Conservation (phyloP, 192 early-diverging fungal species). For the Physocladia obscura region DNA sequence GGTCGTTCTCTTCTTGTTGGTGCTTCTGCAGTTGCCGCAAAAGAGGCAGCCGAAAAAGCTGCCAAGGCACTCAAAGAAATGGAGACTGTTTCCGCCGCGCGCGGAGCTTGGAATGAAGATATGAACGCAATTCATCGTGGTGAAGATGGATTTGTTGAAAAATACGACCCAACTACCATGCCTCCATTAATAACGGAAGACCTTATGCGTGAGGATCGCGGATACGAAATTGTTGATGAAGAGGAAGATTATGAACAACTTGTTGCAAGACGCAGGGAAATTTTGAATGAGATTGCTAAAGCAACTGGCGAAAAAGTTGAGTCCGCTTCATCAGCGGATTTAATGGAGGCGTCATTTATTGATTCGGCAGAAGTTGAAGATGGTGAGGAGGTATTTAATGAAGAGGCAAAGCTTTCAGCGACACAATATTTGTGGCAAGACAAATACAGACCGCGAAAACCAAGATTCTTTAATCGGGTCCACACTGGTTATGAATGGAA, state of each 20-base stretch:
- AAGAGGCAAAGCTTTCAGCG: conserved; percentile 60
- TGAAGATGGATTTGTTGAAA: conserved; percentile 30
- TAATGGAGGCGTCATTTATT: conserved; percentile 37
- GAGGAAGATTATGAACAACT: conserved; percentile 60
- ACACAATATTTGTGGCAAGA: conserved; percentile 58
- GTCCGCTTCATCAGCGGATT: background rate
- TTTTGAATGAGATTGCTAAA: conserved; percentile 15
- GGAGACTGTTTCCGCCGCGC: conserved; percentile 46
- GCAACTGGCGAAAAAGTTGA: conserved; percentile 24
- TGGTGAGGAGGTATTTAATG: conserved; percentile 76
- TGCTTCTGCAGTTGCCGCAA: conserved; percentile 33
- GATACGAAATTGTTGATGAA: conserved; percentile 57
- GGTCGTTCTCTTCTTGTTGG: conserved; percentile 28
- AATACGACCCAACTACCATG: conserved; percentile 65
- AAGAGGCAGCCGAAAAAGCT: conserved; percentile 38
- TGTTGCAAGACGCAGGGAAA: conserved; percentile 38
- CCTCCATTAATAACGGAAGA: conserved; percentile 56
- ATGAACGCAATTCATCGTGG: conserved; percentile 20
- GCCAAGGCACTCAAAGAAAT: conserved; percentile 55
- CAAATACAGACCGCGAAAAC: conserved; percentile 93
- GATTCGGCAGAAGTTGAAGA: conserved; percentile 75
- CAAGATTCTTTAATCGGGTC: conserved; percentile 94
- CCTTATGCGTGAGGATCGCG: conserved; percentile 55
- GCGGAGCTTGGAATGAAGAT: conserved; percentile 16
- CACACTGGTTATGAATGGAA: conserved; percentile 99